Conservation (phyloP, 495 filamentous ascomycete genomes). For the Aspergillus incahuasiensis region DNA sequence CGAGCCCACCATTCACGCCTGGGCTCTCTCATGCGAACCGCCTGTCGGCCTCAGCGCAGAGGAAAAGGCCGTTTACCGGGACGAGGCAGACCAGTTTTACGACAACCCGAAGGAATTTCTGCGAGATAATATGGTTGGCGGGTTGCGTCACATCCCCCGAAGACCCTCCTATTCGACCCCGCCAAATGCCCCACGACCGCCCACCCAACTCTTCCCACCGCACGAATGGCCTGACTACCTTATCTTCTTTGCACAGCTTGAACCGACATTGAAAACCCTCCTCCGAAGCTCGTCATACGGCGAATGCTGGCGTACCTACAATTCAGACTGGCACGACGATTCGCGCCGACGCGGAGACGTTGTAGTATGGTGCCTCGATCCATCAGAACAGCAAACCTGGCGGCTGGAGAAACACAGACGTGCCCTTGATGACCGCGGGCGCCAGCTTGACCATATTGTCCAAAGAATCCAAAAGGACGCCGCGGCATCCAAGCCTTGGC, state of each 20-base stretch:
- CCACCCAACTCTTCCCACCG: constrained; percentile 6
- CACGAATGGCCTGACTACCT: constrained; percentile 58
- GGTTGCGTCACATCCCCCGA: constrained; percentile 37
- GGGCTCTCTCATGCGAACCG: constrained; percentile 89
- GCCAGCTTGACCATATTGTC: constrained; percentile 36
- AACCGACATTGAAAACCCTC: constrained; percentile 42
- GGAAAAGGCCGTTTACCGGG: constrained; percentile 60
- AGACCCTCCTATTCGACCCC: constrained; percentile 29
- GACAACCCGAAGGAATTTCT: constrained; percentile 60
- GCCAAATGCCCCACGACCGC: background rate
- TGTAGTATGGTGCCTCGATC: constrained; percentile 67
- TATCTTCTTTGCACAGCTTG: constrained; percentile 61
- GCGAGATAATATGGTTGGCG: constrained; percentile 41
- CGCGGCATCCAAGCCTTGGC: constrained; percentile 2
- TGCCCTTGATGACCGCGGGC: constrained; percentile 25
- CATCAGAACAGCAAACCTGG: constrained; percentile 34
- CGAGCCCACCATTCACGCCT: constrained; percentile 67
- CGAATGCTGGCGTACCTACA: constrained; percentile 70
- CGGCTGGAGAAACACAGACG: constrained; percentile 20
- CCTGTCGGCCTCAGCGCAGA: constrained; percentile 61
- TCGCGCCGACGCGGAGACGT: constrained; percentile 78
- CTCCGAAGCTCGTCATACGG: constrained; percentile 56
- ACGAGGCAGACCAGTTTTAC: constrained; percentile 92
- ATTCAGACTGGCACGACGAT: constrained; percentile 85
- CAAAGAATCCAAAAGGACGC: constrained; percentile 26